Percentiles rank a stretch among this genome's conserved stretches.
phyloP scores from a whole-genome alignment of 148 eudicot genomes.

The Fallopia convolvulus region DNA sequence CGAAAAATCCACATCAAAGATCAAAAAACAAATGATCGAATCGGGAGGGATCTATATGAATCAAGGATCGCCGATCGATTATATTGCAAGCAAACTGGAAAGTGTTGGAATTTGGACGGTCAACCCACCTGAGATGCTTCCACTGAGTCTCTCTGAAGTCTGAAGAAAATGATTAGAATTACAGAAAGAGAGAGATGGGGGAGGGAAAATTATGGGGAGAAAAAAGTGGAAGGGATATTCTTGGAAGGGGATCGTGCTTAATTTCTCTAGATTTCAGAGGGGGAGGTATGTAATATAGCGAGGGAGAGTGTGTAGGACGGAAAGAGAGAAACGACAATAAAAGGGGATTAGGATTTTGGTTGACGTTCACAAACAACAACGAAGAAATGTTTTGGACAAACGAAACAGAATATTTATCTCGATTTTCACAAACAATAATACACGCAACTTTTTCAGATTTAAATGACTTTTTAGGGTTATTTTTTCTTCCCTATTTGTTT shows the following conservation, averaged over 20 bases:
- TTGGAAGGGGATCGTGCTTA: background rate
- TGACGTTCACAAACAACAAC: background rate
- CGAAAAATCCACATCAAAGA: constrained; percentile 8
- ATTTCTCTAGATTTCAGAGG: background rate
- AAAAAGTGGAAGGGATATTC: constrained; percentile 9
- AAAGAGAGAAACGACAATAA: background rate
- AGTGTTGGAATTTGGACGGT: background rate
- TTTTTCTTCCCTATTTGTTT: too few relatives aligned
- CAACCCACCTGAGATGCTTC: constrained; percentile 3
- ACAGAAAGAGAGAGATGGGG: background rate
- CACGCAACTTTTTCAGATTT: too few relatives aligned
- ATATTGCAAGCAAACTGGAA: background rate
- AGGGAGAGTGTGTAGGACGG: background rate
- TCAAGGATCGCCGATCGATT: background rate
- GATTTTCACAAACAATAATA: too few relatives aligned
- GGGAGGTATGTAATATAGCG: background rate
- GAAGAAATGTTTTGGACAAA: background rate
- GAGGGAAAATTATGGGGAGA: background rate
- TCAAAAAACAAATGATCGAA: background rate
- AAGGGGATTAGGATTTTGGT: background rate
- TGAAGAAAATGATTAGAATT: background rate
- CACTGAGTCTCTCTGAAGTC: background rate
- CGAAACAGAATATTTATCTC: background rate
- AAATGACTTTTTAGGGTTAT: too few relatives aligned
- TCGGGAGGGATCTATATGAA: background rate